A percentile compares a stretch with the other conserved stretches of the same genome.
Evolutionary conservation across 306 rosid species (phyloP).

Genomic region (Quercus parvula): DNA sequence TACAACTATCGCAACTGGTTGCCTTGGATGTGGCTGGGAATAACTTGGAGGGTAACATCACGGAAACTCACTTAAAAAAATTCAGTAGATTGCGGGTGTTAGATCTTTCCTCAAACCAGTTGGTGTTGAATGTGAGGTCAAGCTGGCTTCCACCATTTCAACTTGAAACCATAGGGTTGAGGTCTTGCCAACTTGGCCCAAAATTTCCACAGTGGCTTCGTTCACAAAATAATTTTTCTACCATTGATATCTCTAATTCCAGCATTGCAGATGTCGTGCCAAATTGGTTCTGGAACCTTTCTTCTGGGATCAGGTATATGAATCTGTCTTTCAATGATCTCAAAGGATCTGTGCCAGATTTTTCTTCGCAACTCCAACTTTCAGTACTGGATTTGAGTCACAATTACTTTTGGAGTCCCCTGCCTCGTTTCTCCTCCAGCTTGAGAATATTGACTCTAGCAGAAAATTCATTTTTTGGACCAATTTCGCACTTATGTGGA

Average conservation of each 20-base stretch:
- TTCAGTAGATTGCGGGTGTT: slow-evolving; percentile 1
- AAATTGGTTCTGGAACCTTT: slow-evolving; percentile 27
- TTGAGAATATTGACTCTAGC: too few relatives aligned
- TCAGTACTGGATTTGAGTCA: background rate
- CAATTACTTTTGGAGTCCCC: slow-evolving; percentile 1
- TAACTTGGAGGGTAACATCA: background rate
- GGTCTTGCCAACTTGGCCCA: background rate
- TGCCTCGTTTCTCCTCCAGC: background rate
- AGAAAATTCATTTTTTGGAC: too few relatives aligned
- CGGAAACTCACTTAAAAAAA: background rate
- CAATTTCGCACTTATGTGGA: too few relatives aligned
- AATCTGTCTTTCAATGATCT: background rate
- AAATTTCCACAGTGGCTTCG: slow-evolving; percentile 24
- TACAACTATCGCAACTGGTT: background rate
- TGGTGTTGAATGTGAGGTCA: slow-evolving; percentile 12
- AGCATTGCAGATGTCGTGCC: slow-evolving; percentile 2
- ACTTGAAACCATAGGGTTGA: slow-evolving; percentile 15
- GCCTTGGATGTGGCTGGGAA: slow-evolving; percentile 1
- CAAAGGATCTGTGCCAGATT: background rate
- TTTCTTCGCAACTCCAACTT: slow-evolving; percentile 7
- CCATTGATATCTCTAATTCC: background rate
- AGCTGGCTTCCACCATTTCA: slow-evolving; percentile 16
- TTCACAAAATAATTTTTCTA: background rate
- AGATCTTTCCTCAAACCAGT: background rate
- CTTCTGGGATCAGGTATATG: background rate